Conservation (phyloP, 2,329 filamentous ascomycete species). For the Exophiala sp. region DNA sequence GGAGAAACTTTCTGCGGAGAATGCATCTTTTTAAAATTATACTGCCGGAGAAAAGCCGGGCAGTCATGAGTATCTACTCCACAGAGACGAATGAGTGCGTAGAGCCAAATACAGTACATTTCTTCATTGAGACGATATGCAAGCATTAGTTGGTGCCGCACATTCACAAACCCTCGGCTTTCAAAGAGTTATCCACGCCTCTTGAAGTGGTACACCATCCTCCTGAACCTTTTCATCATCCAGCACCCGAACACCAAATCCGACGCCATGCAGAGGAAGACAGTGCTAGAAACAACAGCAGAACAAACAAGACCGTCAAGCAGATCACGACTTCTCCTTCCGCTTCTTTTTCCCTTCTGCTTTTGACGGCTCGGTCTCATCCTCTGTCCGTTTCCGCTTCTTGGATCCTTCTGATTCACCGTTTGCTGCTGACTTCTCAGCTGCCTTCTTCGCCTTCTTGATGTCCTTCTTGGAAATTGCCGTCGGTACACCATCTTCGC, state of each 20-base stretch:
- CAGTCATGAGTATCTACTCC: too few species aligned
- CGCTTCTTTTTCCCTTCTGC: constrained; percentile 51
- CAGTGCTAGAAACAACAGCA: constrained; percentile 32
- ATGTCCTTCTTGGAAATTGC: constrained; percentile 72
- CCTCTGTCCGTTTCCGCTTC: constrained; percentile 64
- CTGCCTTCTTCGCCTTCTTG: constrained; percentile 67
- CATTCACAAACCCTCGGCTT: too few species aligned
- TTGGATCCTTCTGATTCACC: constrained; percentile 52
- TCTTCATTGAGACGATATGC: too few species aligned
- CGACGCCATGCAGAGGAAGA: constrained; percentile 28
- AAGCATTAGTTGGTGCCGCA: too few species aligned
- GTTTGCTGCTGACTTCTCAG: constrained; percentile 49
- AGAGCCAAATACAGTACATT: too few species aligned
- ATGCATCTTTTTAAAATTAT: too few species aligned
- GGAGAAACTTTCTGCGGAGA: too few species aligned
- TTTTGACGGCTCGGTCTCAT: constrained; percentile 54
- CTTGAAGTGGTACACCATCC: constrained; percentile 22
- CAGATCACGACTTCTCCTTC: constrained; percentile 38
- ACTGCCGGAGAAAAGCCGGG: too few species aligned
- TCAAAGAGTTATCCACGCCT: neutral
- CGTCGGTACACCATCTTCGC: constrained; percentile 61
- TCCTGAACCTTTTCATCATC: constrained; percentile 11
- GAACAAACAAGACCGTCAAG: constrained; percentile 30
- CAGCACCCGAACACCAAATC: constrained; percentile 6
- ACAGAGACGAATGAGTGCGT: too few species aligned